These are phyloP conservation scores for Sugiyamaella grinbergsii DNA, from an alignment of 1,139 yeast species.

Conservation along the genomic window DNA sequence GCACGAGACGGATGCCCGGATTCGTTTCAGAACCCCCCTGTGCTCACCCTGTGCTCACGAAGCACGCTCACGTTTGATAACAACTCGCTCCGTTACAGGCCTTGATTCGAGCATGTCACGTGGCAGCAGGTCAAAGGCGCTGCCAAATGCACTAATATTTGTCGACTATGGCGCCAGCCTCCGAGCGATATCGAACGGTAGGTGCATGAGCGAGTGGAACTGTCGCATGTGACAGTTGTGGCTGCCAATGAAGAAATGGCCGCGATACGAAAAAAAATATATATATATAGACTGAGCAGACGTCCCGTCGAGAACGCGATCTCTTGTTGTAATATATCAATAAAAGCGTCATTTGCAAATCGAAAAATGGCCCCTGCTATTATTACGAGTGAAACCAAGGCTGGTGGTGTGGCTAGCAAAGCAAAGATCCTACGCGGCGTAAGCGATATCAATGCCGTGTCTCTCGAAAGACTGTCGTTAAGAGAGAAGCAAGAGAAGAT, in stretches of 20 bases:
- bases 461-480: slow-evolving; percentile 24
- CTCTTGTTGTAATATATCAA: not conserved
- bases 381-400: slow-evolving; percentile 6
- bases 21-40: too few relatives aligned
- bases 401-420: not conserved
- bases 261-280: too few relatives aligned
- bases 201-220: too few relatives aligned
- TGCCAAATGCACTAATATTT: slow-evolving; percentile 5
- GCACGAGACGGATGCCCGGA: too few relatives aligned
- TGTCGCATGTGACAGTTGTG: slow-evolving; percentile 9
- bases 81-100: too few relatives aligned
- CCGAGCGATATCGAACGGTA: too few relatives aligned
- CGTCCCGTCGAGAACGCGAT: too few relatives aligned
- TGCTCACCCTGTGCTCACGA: not conserved
- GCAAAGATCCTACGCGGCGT: slow-evolving; percentile 19
- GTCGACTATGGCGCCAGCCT: not conserved
- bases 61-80: too few relatives aligned
- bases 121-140: not conserved
- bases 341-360: not conserved
- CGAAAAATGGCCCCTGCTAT: slow-evolving; percentile 17
- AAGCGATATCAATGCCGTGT: slow-evolving; percentile 23
- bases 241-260: not conserved
- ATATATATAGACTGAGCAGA: too few relatives aligned
- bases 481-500: slow-evolving; percentile 17
- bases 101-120: slow-evolving; percentile 12